These are phyloP conservation scores for Aspergillus neoniger DNA, from an alignment of 2,329 filamentous ascomycete species.

Conservation along the genomic window DNA sequence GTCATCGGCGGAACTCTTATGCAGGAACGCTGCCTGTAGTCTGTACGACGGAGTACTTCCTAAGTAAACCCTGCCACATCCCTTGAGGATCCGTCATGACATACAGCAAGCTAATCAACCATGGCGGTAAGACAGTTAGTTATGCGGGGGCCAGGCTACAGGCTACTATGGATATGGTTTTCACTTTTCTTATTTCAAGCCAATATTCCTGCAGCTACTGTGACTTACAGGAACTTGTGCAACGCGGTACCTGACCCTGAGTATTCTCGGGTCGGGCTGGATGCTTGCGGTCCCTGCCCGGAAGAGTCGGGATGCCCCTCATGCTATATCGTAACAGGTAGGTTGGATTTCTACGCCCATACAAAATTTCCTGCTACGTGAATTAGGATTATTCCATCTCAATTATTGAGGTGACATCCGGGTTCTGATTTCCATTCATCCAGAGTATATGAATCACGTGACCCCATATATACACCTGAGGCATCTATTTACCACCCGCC, in stretches of 20 bases:
- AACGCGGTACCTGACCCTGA: conserved; percentile 6
- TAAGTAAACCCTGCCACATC: not conserved
- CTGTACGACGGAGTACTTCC: too few species aligned
- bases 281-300: not conserved
- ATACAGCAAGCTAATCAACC: not conserved
- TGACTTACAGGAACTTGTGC: not conserved
- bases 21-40: not conserved
- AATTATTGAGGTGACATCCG: not conserved
- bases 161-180: not conserved
- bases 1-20: not conserved
- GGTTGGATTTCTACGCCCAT: too few species aligned
- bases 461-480: not conserved
- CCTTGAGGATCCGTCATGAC: not conserved
- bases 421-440: not conserved
- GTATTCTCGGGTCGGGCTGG: not conserved
- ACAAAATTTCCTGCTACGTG: too few species aligned
- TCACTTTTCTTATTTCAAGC: too few species aligned
- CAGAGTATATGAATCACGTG: not conserved
- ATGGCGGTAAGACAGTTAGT: not conserved
- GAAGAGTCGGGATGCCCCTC: not conserved
- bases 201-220: not conserved
- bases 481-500: not conserved
- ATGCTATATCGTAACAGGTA: not conserved
- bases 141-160: not conserved
- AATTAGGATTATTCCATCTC: too few species aligned